Evolutionary conservation across 176 grass and related monocot genomes (phyloP), one percentile per base, ranked within the genome.

Genomic region (Thinopyrum elongatum): DNA sequence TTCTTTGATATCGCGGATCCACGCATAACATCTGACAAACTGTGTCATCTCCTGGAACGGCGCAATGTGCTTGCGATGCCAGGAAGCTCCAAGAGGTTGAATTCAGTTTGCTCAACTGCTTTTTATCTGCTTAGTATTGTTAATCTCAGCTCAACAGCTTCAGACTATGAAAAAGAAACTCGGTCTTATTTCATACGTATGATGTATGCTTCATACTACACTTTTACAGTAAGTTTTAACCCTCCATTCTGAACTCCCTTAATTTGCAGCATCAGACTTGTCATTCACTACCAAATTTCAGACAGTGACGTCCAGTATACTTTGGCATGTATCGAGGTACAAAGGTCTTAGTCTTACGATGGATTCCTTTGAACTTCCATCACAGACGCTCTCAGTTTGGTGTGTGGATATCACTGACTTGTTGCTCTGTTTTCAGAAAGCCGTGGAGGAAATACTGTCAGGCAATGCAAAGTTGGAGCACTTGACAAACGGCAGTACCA

Each of bases 261-360:
- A 31, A 85, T 49, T 39, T 83, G 84, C 92, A 99, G 97, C 76
- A 15, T 99, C 29, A 90, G 97, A 74, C 63, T 99, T 80, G 97
- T 99, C 58, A 63, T 96, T 66, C 97, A 99, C 80, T 85, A 96
- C 87, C 97, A 99, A 70, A 99, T 99, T 88, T 96, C 92, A 74
- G 94, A 99, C 21, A 85, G 67, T 49, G 97, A 99, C 67, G 80
- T 96, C 42, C 87, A 93, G 62, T 96, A 96, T 80, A 89, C 87
- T 42, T 46, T 99, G 80, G 76, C 92, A 76, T 96, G 82, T 74
- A 84, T 96, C 11, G 90, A 99, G 92, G 97, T 94, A 95, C 12
- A 71, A 8, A 70, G 74, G 30, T 3, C 21, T 44, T 4, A 6
- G 30, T 3, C 21, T 44, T 4, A 6, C 55, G 1, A 22, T 58